Percentiles rank a stretch among this genome's conserved stretches.
These are phyloP conservation scores for Fusarium chaquense DNA, from an alignment of 2,329 filamentous ascomycete species.

Conservation along the genomic window DNA sequence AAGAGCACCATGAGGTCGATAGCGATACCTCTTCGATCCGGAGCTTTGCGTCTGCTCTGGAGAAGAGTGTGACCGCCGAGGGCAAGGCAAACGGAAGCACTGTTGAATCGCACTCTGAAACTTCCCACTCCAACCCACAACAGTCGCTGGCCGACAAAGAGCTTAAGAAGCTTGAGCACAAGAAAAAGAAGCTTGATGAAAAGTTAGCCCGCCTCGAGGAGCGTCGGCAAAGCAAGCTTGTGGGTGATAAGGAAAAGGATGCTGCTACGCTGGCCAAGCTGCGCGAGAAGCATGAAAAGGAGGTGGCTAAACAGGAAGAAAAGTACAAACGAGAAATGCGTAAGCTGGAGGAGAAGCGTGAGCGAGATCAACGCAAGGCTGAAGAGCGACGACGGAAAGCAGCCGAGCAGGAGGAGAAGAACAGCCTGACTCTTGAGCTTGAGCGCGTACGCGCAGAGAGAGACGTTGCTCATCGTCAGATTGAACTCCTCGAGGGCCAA, in stretches of 20 bases:
- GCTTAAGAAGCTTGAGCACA: constrained; percentile 71
- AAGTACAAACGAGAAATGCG: constrained; percentile 73
- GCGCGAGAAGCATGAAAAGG: constrained; percentile 72
- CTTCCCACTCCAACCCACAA: constrained; percentile 50
- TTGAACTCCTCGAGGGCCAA: constrained; percentile 65
- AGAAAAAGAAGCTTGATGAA: constrained; percentile 71
- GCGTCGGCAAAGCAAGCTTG: constrained; percentile 58
- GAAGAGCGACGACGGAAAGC: constrained; percentile 64
- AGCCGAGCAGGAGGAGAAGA: constrained; percentile 65
- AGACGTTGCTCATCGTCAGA: constrained; percentile 65
- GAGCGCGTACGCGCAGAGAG: constrained; percentile 64
- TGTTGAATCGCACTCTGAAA: constrained; percentile 53
- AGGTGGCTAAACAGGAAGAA: constrained; percentile 74
- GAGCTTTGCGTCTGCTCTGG: constrained; percentile 64
- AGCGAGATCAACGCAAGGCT: constrained; percentile 71
- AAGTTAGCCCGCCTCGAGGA: constrained; percentile 69
- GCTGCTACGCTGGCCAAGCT: constrained; percentile 66
- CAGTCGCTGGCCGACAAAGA: constrained; percentile 66
- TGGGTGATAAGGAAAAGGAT: constrained; percentile 64
- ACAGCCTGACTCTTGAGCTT: constrained; percentile 63
- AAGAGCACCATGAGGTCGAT: constrained; percentile 45
- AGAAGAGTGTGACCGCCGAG: constrained; percentile 51
- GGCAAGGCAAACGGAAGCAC: constrained; percentile 45
- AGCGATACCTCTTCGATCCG: constrained; percentile 62
- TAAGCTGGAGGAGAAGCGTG: constrained; percentile 73